phyloP scores from a whole-genome alignment of 179 eudicot genomes.

The Gypsophila paniculata region DNA sequence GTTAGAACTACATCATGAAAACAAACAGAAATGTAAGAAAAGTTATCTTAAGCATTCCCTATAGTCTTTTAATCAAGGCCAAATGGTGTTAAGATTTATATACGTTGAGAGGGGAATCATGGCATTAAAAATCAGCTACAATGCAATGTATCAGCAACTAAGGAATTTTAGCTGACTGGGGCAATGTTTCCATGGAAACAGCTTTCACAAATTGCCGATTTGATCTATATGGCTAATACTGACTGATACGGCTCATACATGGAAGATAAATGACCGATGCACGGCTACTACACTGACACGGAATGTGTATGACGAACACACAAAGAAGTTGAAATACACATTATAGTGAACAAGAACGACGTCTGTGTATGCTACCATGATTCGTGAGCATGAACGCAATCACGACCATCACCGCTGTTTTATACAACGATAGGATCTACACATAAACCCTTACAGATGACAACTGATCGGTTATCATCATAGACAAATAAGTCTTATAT shows the following conservation, averaged over 20 bases:
- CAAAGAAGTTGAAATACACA: not conserved
- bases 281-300: no score
- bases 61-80: not conserved
- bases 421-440: not conserved
- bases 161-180: not conserved
- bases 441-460: not conserved
- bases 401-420: not conserved
- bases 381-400: not conserved
- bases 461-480: not conserved
- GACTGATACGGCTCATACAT: not conserved
- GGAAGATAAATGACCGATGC: not conserved
- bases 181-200: not conserved
- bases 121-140: not conserved
- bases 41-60: not conserved
- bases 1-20: not conserved
- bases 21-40: not conserved
- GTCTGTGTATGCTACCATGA: not conserved
- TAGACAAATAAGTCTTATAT: not conserved
- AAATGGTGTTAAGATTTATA: not conserved
- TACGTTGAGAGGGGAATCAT: not conserved
- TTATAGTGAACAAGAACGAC: not conserved
- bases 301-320: not conserved
- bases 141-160: not conserved
- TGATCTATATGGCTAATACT: no score
- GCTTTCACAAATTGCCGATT: not conserved